Evolutionary conservation across 331 rosid genomes (phyloP).

Genomic region (Rosa hybrid): DNA sequence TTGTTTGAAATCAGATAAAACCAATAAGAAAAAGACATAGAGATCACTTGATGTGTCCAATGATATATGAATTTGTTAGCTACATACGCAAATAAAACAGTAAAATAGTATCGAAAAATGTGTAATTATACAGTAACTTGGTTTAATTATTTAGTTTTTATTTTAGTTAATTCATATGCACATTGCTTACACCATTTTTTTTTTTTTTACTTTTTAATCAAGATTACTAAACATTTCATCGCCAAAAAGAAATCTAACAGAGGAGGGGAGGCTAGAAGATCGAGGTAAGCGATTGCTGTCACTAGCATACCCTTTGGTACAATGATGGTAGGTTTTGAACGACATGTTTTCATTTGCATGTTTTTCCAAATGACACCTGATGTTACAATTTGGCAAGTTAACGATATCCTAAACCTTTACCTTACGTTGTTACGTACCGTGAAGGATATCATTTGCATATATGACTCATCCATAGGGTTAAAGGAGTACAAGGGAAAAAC

Average conservation of each 20-base stretch:
- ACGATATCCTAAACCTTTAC: no score
- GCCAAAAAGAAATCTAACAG: neutral
- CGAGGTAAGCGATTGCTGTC: neutral
- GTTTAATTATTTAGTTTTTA: no score
- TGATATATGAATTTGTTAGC: no score
- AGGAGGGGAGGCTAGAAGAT: neutral
- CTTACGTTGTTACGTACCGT: neutral
- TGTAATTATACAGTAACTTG: neutral
- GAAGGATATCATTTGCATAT: neutral
- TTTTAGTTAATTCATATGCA: neutral
- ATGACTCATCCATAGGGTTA: neutral
- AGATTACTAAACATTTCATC: no score
- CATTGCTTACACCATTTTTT: no score
- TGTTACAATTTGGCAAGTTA: no score
- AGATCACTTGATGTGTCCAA: no score
- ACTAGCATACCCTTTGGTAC: neutral
- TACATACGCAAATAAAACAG: no score
- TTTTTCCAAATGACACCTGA: neutral
- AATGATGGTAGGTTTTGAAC: neutral
- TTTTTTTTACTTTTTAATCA: neutral
- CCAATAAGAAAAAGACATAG: neutral
- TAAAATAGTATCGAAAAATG: no score
- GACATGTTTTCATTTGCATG: neutral
- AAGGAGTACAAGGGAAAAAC: neutral
- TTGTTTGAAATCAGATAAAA: neutral